Evolutionary conservation across 2,329 filamentous ascomycete species (phyloP), one percentile per base, ranked within the genome.

Genomic region (Diplodia intermedia): DNA sequence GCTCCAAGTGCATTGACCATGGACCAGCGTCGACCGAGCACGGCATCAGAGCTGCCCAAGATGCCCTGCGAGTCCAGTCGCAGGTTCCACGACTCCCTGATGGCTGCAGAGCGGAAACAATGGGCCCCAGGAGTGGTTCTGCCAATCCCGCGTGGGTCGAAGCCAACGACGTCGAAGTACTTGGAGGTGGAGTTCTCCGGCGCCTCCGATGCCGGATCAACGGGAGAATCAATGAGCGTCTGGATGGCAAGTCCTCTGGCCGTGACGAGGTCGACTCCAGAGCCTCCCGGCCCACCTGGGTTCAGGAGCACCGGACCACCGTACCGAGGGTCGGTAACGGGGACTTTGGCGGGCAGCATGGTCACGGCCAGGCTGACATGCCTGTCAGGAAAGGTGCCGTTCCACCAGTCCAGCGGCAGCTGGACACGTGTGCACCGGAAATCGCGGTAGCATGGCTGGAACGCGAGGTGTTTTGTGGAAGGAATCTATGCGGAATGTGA

Each of bases 111-210:
- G 9, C 74, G 69, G 68, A 79, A 77, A 69, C 81, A 83, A 6
- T 68, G 66, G 11, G 78, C 75, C 9, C 60, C 57, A 1, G 81
- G 81, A 15, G 74, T 73, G 1, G 77, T 77, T 40, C 72, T 71
- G 15, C 76, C 78, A 26, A 82, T 77, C 9, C 80, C 81, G 15
- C 81, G 75, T 4, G 81, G 81, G 69, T 83, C 81, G 52, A 82
- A 83, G n/a, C 78, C 76, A 29, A 83, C 75, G 47, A 83, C 74
- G 67, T 83, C 81, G 68, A 76, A 82, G 67, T 79, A 79, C 61
- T 75, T 79, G 40, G 73, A 74, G 9, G 76, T 72, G 0, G 70
- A 69, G 2, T 70, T 70, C 31, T 74, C 73, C 7, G 56, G 40
- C 29, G 71, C 65, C 36, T 73, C 53, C 5, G 52, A 56, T 18